Conservation (phyloP, 176 grass and related monocot species). For the Avena insularis region DNA sequence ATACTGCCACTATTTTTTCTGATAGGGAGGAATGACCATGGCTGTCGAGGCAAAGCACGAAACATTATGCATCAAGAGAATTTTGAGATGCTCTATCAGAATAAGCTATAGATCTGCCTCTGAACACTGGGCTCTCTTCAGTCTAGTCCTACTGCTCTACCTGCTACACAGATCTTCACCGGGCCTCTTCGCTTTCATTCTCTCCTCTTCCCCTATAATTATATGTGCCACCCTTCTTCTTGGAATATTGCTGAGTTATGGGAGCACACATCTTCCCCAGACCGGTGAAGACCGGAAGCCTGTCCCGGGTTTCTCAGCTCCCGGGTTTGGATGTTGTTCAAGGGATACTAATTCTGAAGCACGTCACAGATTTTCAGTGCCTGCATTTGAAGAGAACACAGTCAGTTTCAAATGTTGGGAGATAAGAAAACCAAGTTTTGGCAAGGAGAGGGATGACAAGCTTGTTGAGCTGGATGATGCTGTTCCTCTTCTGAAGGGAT, state of each 20-base stretch:
- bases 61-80: slow-evolving; percentile 36
- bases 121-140: slow-evolving; percentile 52
- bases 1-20: slow-evolving; percentile 21
- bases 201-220: slow-evolving; percentile 65
- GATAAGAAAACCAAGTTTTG: slow-evolving; percentile 31
- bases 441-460: slow-evolving; percentile 16
- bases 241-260: slow-evolving; percentile 57
- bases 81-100: slow-evolving; percentile 49
- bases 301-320: slow-evolving; percentile 18
- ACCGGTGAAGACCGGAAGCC: slow-evolving; percentile 25
- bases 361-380: slow-evolving; percentile 19
- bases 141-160: slow-evolving; percentile 52
- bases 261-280: slow-evolving; percentile 52
- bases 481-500: slow-evolving; percentile 45
- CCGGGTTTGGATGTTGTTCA: slow-evolving; percentile 32
- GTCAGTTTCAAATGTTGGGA: not conserved
- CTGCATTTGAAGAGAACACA: slow-evolving; percentile 28
- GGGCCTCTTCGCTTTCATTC: slow-evolving; percentile 58
- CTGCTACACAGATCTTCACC: slow-evolving; percentile 62
- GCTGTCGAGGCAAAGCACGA: slow-evolving; percentile 24
- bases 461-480: slow-evolving; percentile 40
- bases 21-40: slow-evolving; percentile 37
- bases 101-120: slow-evolving; percentile 53
- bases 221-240: slow-evolving; percentile 76
- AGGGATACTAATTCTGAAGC: slow-evolving; percentile 37